Conservation (phyloP, 78 protist species). For the Fonticula alba region DNA sequence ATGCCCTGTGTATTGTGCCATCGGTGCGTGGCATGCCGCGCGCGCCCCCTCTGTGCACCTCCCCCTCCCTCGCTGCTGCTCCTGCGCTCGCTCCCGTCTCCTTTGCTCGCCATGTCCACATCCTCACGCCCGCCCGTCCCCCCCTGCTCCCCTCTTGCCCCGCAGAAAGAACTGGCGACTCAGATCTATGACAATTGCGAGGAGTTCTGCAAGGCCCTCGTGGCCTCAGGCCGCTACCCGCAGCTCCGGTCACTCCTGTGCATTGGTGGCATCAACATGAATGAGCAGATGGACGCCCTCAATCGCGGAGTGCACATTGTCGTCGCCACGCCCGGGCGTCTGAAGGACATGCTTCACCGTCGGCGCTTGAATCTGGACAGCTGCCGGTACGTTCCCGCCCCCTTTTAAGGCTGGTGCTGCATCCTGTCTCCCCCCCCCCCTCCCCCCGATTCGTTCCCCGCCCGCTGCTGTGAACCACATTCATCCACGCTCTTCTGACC, state of each 20-base stretch:
- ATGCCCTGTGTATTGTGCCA: slow-evolving; percentile 68
- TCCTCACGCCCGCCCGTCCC: no score
- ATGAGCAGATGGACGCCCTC: slow-evolving; percentile 30
- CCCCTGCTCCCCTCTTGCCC: no score
- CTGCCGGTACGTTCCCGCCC: slow-evolving; percentile 25
- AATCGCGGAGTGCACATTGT: slow-evolving; percentile 46
- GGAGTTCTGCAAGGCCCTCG: slow-evolving; percentile 20
- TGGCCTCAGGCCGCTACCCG: background rate
- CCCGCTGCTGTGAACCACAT: no score
- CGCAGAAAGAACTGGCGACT: slow-evolving; percentile 81
- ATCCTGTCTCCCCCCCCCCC: no score
- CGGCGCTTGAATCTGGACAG: slow-evolving; percentile 36
- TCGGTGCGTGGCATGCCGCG: no score
- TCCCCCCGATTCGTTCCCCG: no score
- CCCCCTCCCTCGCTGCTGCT: no score
- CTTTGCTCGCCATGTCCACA: no score
- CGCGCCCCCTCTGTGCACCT: no score
- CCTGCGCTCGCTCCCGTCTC: no score
- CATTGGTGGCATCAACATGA: slow-evolving; percentile 46
- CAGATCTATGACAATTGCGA: slow-evolving; percentile 60
- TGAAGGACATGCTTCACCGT: slow-evolving; percentile 58
- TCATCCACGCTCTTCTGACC: no score
- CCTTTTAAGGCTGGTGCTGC: no score
- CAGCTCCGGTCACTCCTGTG: slow-evolving; percentile 22
- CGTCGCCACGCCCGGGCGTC: slow-evolving; percentile 86